phyloP scores from a whole-genome alignment of 2,329 filamentous ascomycete genomes.

The Aspergillus unguis region DNA sequence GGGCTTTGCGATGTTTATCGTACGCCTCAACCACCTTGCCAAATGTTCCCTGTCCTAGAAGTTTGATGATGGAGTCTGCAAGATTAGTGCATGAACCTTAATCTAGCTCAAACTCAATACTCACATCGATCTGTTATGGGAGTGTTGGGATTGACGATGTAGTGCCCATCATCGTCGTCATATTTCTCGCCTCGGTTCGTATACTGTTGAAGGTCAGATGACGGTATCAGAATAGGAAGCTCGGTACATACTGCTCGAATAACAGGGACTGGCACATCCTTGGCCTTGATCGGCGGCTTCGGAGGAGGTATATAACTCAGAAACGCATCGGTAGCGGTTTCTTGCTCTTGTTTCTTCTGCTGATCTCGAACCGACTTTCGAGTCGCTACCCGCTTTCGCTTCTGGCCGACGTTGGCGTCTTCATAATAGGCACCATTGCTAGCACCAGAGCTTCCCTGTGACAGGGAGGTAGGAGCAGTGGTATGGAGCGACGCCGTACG shows the following conservation, averaged over 20 bases:
- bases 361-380: slow-evolving; percentile 79
- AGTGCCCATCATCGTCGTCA: slow-evolving; percentile 96
- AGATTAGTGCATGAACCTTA: slow-evolving; percentile 17
- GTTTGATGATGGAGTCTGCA: slow-evolving; percentile 73
- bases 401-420: slow-evolving; percentile 71
- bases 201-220: slow-evolving; percentile 35
- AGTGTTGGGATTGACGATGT: slow-evolving; percentile 84
- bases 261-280: slow-evolving; percentile 65
- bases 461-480: slow-evolving; percentile 84
- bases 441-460: slow-evolving; percentile 51
- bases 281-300: slow-evolving; percentile 84
- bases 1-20: slow-evolving; percentile 70
- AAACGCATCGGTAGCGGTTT: slow-evolving; percentile 67
- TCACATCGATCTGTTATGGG: slow-evolving; percentile 85
- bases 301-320: slow-evolving; percentile 81
- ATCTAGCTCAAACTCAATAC: slow-evolving; percentile 37
- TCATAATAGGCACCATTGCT: slow-evolving; percentile 62
- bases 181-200: slow-evolving; percentile 64
- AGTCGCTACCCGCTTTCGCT: slow-evolving; percentile 75
- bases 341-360: slow-evolving; percentile 72
- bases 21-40: slow-evolving; percentile 95
- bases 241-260: slow-evolving; percentile 54
- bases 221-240: neutral
- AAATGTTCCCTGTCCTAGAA: slow-evolving; percentile 95
- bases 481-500: slow-evolving; percentile 80